phyloP scores from a whole-genome alignment of 495 filamentous ascomycete species.

The Penicillium tannophilum region DNA sequence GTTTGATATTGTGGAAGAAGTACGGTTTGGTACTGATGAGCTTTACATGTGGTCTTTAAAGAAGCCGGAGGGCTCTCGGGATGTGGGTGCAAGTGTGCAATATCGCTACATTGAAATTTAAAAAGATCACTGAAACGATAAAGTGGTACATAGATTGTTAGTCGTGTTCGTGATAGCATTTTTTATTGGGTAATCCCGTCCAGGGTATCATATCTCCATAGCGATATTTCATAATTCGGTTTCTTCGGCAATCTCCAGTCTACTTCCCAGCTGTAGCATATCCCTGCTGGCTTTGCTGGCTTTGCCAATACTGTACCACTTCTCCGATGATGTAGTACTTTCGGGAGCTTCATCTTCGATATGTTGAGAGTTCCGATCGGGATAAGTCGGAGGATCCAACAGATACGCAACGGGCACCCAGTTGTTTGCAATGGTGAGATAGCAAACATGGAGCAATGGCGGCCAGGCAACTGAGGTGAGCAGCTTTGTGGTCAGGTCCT shows the following conservation, averaged over 20 bases:
- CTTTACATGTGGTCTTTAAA: constrained; percentile 50
- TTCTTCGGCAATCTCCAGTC: background rate
- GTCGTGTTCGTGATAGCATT: background rate
- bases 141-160: background rate
- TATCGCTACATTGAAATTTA: background rate
- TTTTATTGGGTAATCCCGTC: no score
- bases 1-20: constrained; percentile 33
- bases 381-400: constrained; percentile 24
- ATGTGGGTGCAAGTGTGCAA: background rate
- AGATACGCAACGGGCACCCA: constrained; percentile 36
- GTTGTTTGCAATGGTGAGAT: constrained; percentile 24
- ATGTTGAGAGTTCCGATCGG: constrained; percentile 5
- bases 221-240: background rate
- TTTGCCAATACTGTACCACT: background rate
- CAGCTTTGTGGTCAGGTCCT: background rate
- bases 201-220: no score
- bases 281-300: background rate
- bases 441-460: constrained; percentile 31
- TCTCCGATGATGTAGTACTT: background rate
- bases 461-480: constrained; percentile 32
- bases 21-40: constrained; percentile 31
- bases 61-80: background rate
- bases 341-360: background rate
- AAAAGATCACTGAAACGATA: background rate
- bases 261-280: background rate